These are phyloP conservation scores for Phytophthora uliginosa DNA, from an alignment of 352 stramenopile genomes.

Conservation along the genomic window DNA sequence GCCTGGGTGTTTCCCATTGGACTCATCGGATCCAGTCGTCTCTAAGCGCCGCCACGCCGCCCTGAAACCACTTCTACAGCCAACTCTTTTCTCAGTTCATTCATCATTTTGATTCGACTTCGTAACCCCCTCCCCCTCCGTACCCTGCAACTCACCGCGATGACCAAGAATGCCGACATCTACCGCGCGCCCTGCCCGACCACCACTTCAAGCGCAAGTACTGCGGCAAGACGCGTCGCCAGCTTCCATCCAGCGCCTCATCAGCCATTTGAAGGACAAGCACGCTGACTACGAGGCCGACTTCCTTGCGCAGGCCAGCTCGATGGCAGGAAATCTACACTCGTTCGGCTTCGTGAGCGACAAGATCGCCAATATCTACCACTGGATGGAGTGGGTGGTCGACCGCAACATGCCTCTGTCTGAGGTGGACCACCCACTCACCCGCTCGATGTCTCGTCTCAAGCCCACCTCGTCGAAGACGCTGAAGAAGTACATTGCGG, in stretches of 20 bases:
- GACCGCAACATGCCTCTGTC: constrained; percentile 13
- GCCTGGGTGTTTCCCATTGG: too few relatives aligned
- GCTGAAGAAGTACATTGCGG: not conserved
- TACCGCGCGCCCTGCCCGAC: not conserved
- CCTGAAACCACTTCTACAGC: too few relatives aligned
- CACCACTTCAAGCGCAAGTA: constrained; percentile 15
- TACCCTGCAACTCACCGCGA: too few relatives aligned
- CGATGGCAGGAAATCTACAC: not conserved
- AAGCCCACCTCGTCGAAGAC: constrained; percentile 14
- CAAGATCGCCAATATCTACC: not conserved
- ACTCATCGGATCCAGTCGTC: too few relatives aligned
- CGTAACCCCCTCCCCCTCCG: too few relatives aligned
- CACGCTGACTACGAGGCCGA: not conserved
- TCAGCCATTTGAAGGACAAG: constrained; percentile 14
- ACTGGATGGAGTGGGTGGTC: constrained; percentile 8
- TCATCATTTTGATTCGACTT: too few relatives aligned
- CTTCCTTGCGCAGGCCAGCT: not conserved
- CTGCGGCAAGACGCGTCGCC: not conserved
- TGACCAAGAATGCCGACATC: constrained; percentile 16
- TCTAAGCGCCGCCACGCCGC: too few relatives aligned
- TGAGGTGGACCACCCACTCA: constrained; percentile 11
- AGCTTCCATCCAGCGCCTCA: not conserved
- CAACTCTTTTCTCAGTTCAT: too few relatives aligned
- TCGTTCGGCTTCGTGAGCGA: not conserved
- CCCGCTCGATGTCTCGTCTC: not conserved